A percentile compares a stretch with the other conserved stretches of the same genome.
These are phyloP conservation scores for Magnaporthiopsis rhizophila DNA, from an alignment of 2,329 filamentous ascomycete genomes.

Conservation along the genomic window DNA sequence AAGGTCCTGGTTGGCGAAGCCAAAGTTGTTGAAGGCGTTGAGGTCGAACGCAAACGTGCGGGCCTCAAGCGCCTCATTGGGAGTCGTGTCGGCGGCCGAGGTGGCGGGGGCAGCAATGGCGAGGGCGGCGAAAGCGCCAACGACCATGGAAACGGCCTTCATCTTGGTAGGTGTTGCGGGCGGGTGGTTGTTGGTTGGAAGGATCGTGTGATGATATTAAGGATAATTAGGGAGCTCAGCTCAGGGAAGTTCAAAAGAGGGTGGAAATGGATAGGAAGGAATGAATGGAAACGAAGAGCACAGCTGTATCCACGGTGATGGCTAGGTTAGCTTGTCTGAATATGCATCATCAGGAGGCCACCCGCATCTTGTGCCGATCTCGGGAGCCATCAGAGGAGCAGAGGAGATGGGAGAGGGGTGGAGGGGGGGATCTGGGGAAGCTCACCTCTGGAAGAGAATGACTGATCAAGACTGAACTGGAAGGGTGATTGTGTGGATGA, in stretches of 20 bases:
- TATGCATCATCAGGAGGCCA: not conserved
- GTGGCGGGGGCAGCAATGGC: conserved; percentile 32
- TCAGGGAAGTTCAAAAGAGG: conserved; percentile 30
- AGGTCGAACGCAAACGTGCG: conserved; percentile 29
- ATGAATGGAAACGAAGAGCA: conserved; percentile 38
- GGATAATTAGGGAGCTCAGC: conserved; percentile 35
- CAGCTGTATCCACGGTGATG: conserved; percentile 26
- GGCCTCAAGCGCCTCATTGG: conserved; percentile 24
- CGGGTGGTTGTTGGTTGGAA: conserved; percentile 5
- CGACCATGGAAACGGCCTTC: conserved; percentile 39
- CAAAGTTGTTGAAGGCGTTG: conserved; percentile 30
- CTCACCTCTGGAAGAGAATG: conserved; percentile 39
- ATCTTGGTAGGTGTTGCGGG: conserved; percentile 30
- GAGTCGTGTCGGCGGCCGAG: not conserved
- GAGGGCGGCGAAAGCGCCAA: conserved; percentile 35
- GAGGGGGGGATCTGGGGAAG: not conserved
- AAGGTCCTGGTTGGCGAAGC: conserved; percentile 31
- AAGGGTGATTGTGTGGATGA: conserved; percentile 26
- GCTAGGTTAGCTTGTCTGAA: conserved; percentile 1
- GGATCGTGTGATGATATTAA: conserved; percentile 18
- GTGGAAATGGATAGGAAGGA: conserved; percentile 25
- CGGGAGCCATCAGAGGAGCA: not conserved
- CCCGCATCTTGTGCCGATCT: not conserved
- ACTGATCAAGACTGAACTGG: conserved; percentile 26
- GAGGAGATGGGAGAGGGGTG: not conserved